Evolutionary conservation across 2,329 filamentous ascomycete genomes (phyloP).

Genomic region (Arthroderma sp.): DNA sequence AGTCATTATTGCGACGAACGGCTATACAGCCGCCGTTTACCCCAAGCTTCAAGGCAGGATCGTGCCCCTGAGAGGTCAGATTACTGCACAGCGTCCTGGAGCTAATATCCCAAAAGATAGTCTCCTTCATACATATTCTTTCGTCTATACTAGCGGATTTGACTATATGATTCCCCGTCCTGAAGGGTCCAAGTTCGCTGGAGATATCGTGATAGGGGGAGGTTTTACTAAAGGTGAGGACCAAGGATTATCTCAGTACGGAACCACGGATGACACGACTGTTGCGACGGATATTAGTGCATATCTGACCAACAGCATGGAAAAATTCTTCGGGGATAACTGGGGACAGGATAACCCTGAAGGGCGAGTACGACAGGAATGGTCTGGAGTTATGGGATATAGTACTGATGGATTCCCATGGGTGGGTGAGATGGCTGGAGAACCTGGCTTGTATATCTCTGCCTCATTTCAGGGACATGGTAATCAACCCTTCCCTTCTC

Average conservation of each 20-base stretch:
- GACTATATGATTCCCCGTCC: conserved; percentile 29
- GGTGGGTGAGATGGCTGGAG: conserved; percentile 35
- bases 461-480: conserved; percentile 15
- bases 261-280: conserved; percentile 16
- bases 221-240: conserved; percentile 15
- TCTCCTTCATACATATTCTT: conserved; percentile 13
- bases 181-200: conserved; percentile 8
- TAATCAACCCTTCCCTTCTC: conserved; percentile 1
- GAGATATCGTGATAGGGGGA: conserved; percentile 18
- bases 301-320: conserved; percentile 19
- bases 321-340: conserved; percentile 24
- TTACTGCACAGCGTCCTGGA: conserved; percentile 31
- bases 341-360: conserved; percentile 37
- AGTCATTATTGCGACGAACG: conserved; percentile 45
- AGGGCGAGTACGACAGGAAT: conserved; percentile 36
- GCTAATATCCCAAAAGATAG: conserved; percentile 11
- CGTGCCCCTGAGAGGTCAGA: conserved; percentile 41
- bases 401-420: conserved; percentile 43
- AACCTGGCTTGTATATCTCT: conserved; percentile 15
- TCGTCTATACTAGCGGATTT: conserved; percentile 23
- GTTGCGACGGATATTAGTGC: conserved; percentile 15
- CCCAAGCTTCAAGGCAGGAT: conserved; percentile 37
- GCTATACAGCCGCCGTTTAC: conserved; percentile 39
- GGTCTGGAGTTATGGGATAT: conserved; percentile 49
- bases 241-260: conserved; percentile 17